Conservation (phyloP, 805 yeast species). For the Nematodospora valgi region DNA sequence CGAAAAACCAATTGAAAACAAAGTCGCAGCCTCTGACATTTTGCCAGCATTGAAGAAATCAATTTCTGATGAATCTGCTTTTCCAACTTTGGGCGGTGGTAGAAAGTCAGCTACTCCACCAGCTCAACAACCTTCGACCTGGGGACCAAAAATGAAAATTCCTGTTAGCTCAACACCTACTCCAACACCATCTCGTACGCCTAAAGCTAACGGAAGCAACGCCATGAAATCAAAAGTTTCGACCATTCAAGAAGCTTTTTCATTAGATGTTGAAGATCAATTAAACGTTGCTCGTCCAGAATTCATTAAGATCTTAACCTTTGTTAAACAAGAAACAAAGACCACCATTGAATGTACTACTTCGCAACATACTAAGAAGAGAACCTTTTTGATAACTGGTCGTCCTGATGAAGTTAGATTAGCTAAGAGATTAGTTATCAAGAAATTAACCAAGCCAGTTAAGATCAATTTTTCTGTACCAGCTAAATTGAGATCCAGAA, state of each 20-base stretch:
- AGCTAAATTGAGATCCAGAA: conserved; percentile 66
- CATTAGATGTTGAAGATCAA: conserved; percentile 68
- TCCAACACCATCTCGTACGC: conserved; percentile 10
- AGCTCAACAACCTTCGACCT: conserved; percentile 28
- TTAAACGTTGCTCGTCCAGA: conserved; percentile 60
- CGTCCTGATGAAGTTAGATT: conserved; percentile 56
- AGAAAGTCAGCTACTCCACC: conserved; percentile 23
- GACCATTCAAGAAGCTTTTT: conserved; percentile 74
- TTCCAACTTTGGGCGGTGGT: conserved; percentile 62
- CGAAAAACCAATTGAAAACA: conserved; percentile 6
- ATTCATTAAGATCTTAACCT: conserved; percentile 61
- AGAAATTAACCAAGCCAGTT: conserved; percentile 74
- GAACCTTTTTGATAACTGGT: conserved; percentile 84
- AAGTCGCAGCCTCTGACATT: conserved; percentile 11
- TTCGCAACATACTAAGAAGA: conserved; percentile 67
- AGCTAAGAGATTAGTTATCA: conserved; percentile 75
- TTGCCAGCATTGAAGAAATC: conserved; percentile 18
- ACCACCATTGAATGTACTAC: conserved; percentile 82
- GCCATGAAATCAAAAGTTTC: conserved; percentile 43
- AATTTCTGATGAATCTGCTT: conserved; percentile 51
- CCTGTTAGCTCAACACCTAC: conserved; percentile 16
- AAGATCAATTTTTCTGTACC: conserved; percentile 64
- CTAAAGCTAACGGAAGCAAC: conserved; percentile 14
- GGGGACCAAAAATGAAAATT: conserved; percentile 36
- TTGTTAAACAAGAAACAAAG: conserved; percentile 55